A percentile compares a stretch with the other conserved stretches of the same genome.
These are phyloP conservation scores for Fraxinus sp. DNA, from an alignment of 305 asterid genomes.

Conservation along the genomic window DNA sequence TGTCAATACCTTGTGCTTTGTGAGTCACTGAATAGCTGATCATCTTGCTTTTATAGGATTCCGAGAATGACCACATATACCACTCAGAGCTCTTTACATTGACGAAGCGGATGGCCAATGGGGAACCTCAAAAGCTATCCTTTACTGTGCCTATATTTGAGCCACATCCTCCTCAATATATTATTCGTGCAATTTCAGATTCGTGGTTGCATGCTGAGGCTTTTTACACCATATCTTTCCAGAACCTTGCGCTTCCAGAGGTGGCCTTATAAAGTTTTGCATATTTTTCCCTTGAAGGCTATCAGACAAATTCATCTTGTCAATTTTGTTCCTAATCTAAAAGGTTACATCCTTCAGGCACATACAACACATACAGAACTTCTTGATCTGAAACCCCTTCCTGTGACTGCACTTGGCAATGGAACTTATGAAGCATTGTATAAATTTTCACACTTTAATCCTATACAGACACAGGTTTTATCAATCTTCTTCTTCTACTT, in stretches of 20 bases:
- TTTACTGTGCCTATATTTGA: conserved; percentile 97
- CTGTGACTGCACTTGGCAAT: conserved; percentile 92
- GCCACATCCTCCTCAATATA: conserved; percentile 99
- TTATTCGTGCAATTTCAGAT: conserved; percentile 93
- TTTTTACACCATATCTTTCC: conserved; percentile 77
- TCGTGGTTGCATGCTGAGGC: conserved; percentile 95
- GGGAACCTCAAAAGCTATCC: conserved; percentile 90
- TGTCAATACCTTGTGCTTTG: conserved; percentile 10
- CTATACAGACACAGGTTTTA: conserved; percentile 97
- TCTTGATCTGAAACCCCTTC: conserved; percentile 95
- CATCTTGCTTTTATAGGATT: conserved; percentile 54
- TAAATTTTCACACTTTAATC: conserved; percentile 89
- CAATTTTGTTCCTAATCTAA: conserved; percentile 15
- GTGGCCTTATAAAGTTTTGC: conserved; percentile 39
- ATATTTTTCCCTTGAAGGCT: conserved; percentile 20
- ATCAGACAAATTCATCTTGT: conserved; percentile 14
- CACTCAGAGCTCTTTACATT: conserved; percentile 88
- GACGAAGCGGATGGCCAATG: conserved; percentile 84
- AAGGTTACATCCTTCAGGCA: conserved; percentile 52
- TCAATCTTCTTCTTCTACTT: neutral
- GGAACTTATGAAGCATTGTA: conserved; percentile 78
- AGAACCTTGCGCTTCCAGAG: conserved; percentile 95
- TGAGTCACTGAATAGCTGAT: conserved; percentile 16
- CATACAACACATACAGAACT: conserved; percentile 91
- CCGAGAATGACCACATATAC: conserved; percentile 96